A percentile compares a stretch with the other conserved stretches of the same genome.
Conservation (phyloP, 164 flowering plant genomes). For the Magnolia changhungtana region DNA sequence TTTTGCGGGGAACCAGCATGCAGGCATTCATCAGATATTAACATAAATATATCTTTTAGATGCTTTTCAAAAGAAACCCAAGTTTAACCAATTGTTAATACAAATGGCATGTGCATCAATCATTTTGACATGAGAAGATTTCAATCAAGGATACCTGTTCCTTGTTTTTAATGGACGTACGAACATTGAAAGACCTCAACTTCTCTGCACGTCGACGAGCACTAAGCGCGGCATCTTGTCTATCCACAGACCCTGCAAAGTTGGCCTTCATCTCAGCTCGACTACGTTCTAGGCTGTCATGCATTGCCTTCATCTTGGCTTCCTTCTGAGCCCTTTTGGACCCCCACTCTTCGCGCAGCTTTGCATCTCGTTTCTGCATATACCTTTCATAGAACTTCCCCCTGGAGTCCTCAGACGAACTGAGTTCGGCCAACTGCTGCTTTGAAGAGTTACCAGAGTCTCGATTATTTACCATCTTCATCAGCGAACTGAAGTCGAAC, state of each 20-base stretch:
- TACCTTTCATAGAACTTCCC: constrained; percentile 76
- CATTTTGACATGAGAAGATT: not conserved
- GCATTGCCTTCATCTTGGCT: constrained; percentile 86
- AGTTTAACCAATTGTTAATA: not conserved
- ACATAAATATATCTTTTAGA: not conserved
- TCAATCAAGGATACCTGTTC: constrained; percentile 58
- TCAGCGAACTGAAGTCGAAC: constrained; percentile 28
- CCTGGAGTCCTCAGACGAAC: constrained; percentile 55
- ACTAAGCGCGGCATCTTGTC: constrained; percentile 40
- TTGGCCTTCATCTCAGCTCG: constrained; percentile 75
- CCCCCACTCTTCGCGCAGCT: constrained; percentile 77
- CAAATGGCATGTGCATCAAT: not conserved
- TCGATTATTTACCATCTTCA: constrained; percentile 31
- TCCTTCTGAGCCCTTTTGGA: constrained; percentile 75
- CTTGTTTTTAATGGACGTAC: constrained; percentile 35
- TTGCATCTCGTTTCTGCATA: constrained; percentile 86
- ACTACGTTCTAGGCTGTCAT: constrained; percentile 74
- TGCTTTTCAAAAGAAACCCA: not conserved
- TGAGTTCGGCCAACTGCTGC: constrained; percentile 41
- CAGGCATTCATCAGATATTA: not conserved
- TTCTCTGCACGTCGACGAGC: constrained; percentile 66
- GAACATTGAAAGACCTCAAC: constrained; percentile 55
- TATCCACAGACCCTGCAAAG: constrained; percentile 53
- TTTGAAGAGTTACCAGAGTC: constrained; percentile 27
- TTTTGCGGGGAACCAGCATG: not conserved